Conservation (phyloP, 179 eudicot species). For the Spinacia oleracea region DNA sequence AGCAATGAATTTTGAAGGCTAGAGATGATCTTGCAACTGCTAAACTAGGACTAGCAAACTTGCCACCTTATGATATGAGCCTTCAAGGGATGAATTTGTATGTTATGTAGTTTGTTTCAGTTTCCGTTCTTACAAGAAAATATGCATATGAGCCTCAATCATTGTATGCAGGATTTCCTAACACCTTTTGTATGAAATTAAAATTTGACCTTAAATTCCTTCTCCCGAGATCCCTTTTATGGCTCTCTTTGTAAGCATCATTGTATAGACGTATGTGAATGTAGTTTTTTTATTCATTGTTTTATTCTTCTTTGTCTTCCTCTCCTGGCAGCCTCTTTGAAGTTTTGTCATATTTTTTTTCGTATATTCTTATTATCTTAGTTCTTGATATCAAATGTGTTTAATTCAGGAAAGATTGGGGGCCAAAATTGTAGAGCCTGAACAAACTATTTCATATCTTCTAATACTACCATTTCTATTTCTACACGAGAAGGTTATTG, state of each 20-base stretch:
- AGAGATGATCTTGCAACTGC: conserved; percentile 68
- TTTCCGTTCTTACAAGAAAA: conserved; percentile 2
- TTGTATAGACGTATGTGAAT: not conserved
- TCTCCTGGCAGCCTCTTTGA: not conserved
- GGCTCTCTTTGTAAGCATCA: not conserved
- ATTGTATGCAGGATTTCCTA: not conserved
- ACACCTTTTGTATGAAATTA: not conserved
- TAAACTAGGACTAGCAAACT: too few species aligned
- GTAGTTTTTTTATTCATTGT: too few species aligned
- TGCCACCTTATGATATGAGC: conserved; percentile 75
- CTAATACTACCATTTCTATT: too few species aligned
- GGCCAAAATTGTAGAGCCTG: conserved; percentile 64
- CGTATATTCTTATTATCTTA: not conserved
- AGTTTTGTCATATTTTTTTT: too few species aligned
- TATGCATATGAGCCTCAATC: not conserved
- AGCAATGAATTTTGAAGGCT: conserved; percentile 57
- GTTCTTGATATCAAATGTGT: conserved; percentile 10
- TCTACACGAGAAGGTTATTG: too few species aligned
- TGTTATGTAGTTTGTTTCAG: conserved; percentile 23
- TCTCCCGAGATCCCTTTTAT: not conserved
- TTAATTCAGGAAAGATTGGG: conserved; percentile 50
- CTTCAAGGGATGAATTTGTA: conserved; percentile 72
- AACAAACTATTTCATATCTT: too few species aligned
- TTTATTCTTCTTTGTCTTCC: not conserved
- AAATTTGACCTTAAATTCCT: not conserved